Percentiles rank a stretch among this genome's conserved stretches.
Conservation (phyloP, 805 yeast species). For the Allodekkera sacchari region DNA sequence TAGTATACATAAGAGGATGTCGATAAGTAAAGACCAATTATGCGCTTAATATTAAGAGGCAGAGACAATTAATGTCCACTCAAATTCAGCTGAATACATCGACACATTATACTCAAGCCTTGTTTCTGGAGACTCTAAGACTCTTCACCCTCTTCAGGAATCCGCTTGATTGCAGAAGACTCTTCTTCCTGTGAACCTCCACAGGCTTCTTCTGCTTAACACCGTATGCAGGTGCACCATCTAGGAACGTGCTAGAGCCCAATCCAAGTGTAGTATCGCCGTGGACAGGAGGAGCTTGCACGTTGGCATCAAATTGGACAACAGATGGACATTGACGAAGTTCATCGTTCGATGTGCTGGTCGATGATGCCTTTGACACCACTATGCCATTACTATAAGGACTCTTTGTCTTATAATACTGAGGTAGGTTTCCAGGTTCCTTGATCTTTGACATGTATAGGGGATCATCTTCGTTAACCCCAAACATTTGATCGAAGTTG, state of each 20-base stretch:
- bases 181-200: constrained; percentile 72
- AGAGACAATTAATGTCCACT: no score
- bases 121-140: constrained; percentile 60
- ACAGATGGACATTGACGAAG: no score
- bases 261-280: constrained; percentile 83
- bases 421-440: background rate
- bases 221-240: constrained; percentile 84
- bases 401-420: constrained; percentile 9
- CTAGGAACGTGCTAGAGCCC: constrained; percentile 86
- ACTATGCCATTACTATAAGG: constrained; percentile 26
- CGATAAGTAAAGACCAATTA: no score
- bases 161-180: constrained; percentile 54
- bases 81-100: no score
- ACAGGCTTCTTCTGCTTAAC: constrained; percentile 19
- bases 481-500: constrained; percentile 70
- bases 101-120: no score
- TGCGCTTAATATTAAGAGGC: no score
- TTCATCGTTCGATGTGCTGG: constrained; percentile 31
- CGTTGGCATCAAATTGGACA: constrained; percentile 62
- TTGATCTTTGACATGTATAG: constrained; percentile 19
- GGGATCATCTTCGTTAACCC: constrained; percentile 41
- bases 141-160: constrained; percentile 82
- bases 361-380: constrained; percentile 20
- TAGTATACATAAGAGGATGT: no score
- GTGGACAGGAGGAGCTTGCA: constrained; percentile 65